Evolutionary conservation across 1,284 basidiomycete species (phyloP).

Genomic region (Irpex sp.): DNA sequence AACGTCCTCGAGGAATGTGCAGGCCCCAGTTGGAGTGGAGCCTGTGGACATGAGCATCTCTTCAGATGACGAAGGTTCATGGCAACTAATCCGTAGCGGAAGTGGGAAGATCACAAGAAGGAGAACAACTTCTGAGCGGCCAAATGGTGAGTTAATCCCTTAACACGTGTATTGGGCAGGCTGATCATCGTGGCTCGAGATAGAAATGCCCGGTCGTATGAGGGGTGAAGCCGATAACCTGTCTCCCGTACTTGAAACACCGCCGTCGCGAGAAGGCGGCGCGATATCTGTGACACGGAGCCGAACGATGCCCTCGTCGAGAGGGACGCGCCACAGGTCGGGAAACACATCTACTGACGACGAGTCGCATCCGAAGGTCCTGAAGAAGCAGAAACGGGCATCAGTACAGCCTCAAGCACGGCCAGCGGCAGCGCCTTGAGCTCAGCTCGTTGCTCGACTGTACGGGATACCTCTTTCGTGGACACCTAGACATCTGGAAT

Average conservation of each 20-base stretch:
- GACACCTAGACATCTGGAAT: constrained; percentile 5
- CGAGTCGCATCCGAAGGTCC: constrained; percentile 37
- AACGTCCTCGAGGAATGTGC: constrained; percentile 26
- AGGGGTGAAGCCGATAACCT: constrained; percentile 27
- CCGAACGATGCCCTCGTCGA: constrained; percentile 51
- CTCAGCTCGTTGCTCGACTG: not conserved
- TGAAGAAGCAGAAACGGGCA: constrained; percentile 47
- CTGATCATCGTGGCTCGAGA: constrained; percentile 6
- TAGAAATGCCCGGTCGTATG: constrained; percentile 15
- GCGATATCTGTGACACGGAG: constrained; percentile 50
- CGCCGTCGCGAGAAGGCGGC: constrained; percentile 25
- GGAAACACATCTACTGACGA: constrained; percentile 24
- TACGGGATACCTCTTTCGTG: not conserved
- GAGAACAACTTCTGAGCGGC: constrained; percentile 53
- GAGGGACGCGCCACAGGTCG: constrained; percentile 16
- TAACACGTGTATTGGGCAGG: not conserved
- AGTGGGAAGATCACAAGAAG: constrained; percentile 43
- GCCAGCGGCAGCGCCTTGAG: constrained; percentile 8
- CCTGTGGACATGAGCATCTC: constrained; percentile 34
- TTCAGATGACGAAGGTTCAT: constrained; percentile 42
- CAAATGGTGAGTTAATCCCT: constrained; percentile 34
- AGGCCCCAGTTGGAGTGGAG: constrained; percentile 29
- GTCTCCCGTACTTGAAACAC: constrained; percentile 41
- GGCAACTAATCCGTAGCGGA: constrained; percentile 12
- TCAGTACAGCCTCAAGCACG: constrained; percentile 30